phyloP scores from a whole-genome alignment of 2,329 filamentous ascomycete genomes.

The Hortaea sp. region DNA sequence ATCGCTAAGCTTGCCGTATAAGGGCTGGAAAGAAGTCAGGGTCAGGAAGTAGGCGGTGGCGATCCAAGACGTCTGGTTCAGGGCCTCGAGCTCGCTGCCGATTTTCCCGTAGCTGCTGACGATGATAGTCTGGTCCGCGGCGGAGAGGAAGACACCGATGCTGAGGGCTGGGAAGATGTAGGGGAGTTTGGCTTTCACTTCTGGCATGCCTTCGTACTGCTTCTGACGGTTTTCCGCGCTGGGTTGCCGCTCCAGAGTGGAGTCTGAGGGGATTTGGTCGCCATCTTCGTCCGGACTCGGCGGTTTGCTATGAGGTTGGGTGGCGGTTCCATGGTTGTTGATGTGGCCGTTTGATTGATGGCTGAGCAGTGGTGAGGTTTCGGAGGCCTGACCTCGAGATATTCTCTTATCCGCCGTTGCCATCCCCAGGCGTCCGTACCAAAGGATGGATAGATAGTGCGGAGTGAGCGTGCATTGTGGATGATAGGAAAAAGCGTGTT shows the following conservation, averaged over 20 bases:
- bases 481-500: no score
- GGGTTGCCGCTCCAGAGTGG: constrained; percentile 24
- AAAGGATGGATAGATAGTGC: no score
- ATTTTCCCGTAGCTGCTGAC: constrained; percentile 71
- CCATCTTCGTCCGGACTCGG: constrained; percentile 7
- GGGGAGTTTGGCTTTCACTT: constrained; percentile 41
- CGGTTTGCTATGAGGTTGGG: not conserved
- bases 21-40: constrained; percentile 62
- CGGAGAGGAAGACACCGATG: constrained; percentile 59
- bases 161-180: constrained; percentile 53
- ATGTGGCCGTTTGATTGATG: constrained; percentile 13
- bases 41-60: constrained; percentile 64
- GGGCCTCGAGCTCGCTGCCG: constrained; percentile 61
- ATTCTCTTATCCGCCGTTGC: not conserved
- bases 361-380: constrained; percentile 18
- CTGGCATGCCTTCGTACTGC: constrained; percentile 37
- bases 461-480: no score
- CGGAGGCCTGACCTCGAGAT: constrained; percentile 7
- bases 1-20: constrained; percentile 62
- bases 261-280: not conserved
- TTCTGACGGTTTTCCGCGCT: constrained; percentile 20
- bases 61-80: constrained; percentile 69
- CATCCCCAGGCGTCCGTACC: not conserved
- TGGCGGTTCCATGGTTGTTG: constrained; percentile 2
- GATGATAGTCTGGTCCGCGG: constrained; percentile 67